Base-by-base conservation (phyloP, 2,329 filamentous ascomycete species). In the Eutypella sp. region DNA sequence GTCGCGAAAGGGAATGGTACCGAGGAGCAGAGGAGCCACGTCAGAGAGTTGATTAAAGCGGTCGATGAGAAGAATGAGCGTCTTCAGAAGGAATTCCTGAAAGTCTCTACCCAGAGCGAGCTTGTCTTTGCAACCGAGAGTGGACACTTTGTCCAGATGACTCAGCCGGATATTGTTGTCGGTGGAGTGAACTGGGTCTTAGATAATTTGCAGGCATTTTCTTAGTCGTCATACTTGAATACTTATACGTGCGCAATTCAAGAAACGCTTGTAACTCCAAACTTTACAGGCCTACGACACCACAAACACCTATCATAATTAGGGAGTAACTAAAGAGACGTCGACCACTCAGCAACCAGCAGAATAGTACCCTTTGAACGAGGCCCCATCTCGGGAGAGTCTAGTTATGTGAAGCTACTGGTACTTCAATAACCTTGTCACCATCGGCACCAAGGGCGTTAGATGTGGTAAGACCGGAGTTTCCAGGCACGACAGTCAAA, bases 101-200 rank as follows among this genome's bases (percentile, higher is more conserved):
- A 37, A 20, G 2, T 37, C 18, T 37, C 34, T 37, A 64, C 51
- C 1, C 61, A 49, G 43, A 53, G 54, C 7, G 50, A 58, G 45
- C 46, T 63, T 34, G 56, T 62, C 7, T 57, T 60, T 47, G 61
- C 61, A 1, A 40, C 9, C 1, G 49, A 62, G 48, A 67, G 64
- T 60, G 64, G 65, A 3, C 66, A 67, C 44, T 58, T 59, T 54
- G 53, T 67, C 2, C 59, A 68, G 41, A 27, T 68, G 25, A 65
- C 57, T 25, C 56, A 65, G 50, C 65, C 66, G 25, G 62, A 67
- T 16, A 38, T 61, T 45, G 55, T 67, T 53, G 60, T 60, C 29
- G 61, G 61, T 42, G 62, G 57, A 45, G 59, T 67, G 18, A 57
- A 57, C 45, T 66, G 59, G 62, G 58, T 62, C 24, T 20, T 62